Evolutionary conservation across 768 basidiomycete species (phyloP), one percentile per base, ranked within the genome.

Genomic region (Tylopilus cervinicoccineus): DNA sequence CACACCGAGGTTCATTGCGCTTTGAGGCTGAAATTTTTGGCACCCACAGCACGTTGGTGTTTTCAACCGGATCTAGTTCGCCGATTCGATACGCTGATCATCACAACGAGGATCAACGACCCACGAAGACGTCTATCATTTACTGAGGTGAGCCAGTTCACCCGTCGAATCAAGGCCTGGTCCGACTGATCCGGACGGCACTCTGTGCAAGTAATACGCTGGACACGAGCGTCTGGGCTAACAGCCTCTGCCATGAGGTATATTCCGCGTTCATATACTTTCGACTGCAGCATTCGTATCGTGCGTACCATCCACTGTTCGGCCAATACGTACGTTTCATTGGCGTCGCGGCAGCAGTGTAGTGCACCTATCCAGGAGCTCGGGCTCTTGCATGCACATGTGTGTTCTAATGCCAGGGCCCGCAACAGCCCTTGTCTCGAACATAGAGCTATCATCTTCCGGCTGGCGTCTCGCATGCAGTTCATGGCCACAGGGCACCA

Each of bases 201-300:
- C 37, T 33, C 40, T 45, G 34, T 56, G 29, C 42, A 45, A 49
- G 45, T 44, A n/a, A 58, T 57, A 44, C 34, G 29, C 48, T 54
- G 59, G 62, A 58, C 41, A 52, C 52, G 46, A 59, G 51, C 40
- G 24, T 37, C 45, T 56, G 43, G 51, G 60, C 62, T 59, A 56
- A 62, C 54, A 58, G 49, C 24, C 51, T 38, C 40, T 41, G 40
- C 10, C 34, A 43, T 59, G 53, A 49, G 43, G 37, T 55, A 55
- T 56, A 48, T 52, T 42, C 57, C 56, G 59, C 52, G 39, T 62
- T 56, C 61, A 62, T 59, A 59, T 59, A 64, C 51, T n/a, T n/a
- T 54, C 23, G 47, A 47, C 36, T 52, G 50, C 40, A 45, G 44
- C 28, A 43, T 62, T 56, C 61, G 54, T 62, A 50, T 58, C 59